Conservation (phyloP, 2,329 filamentous ascomycete genomes). For the Colletotrichum abscissum region DNA sequence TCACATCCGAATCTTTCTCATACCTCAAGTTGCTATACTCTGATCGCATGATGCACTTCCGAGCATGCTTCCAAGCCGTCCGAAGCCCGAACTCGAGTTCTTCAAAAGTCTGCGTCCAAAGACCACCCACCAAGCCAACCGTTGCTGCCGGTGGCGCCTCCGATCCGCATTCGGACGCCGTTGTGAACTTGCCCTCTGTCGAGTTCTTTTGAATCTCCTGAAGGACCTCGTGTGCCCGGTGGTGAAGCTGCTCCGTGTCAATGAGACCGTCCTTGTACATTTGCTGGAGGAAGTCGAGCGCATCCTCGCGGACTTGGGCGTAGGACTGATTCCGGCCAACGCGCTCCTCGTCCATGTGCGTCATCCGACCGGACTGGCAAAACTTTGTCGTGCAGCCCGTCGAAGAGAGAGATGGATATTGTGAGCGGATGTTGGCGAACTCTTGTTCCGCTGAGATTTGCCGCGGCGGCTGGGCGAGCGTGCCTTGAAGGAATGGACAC, state of each 20-base stretch:
- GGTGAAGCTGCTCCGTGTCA: constrained; percentile 22
- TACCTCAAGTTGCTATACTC: constrained; percentile 30
- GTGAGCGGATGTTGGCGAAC: constrained; percentile 31
- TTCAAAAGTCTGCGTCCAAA: constrained; percentile 33
- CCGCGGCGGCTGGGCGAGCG: constrained; percentile 23
- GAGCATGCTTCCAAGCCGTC: constrained; percentile 30
- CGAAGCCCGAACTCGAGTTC: constrained; percentile 32
- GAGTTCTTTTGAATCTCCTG: constrained; percentile 34
- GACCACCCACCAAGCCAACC: constrained; percentile 25
- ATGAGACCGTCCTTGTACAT: constrained; percentile 28
- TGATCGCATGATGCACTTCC: constrained; percentile 33
- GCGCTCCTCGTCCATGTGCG: constrained; percentile 31
- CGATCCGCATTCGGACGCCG: constrained; percentile 9
- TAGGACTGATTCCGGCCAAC: constrained; percentile 32
- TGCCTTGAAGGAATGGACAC: constrained; percentile 31
- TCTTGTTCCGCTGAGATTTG: constrained; percentile 26
- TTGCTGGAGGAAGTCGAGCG: constrained; percentile 30
- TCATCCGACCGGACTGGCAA: constrained; percentile 32
- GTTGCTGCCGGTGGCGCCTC: constrained; percentile 4
- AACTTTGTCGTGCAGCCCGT: constrained; percentile 29
- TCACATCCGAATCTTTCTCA: background rate
- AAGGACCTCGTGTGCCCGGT: constrained; percentile 26
- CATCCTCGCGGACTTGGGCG: constrained; percentile 32
- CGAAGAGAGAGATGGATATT: constrained; percentile 26
- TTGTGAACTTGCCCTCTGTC: constrained; percentile 21